Evolutionary conservation across 1,284 basidiomycete genomes (phyloP).

Genomic region (Ustilago nuda): DNA sequence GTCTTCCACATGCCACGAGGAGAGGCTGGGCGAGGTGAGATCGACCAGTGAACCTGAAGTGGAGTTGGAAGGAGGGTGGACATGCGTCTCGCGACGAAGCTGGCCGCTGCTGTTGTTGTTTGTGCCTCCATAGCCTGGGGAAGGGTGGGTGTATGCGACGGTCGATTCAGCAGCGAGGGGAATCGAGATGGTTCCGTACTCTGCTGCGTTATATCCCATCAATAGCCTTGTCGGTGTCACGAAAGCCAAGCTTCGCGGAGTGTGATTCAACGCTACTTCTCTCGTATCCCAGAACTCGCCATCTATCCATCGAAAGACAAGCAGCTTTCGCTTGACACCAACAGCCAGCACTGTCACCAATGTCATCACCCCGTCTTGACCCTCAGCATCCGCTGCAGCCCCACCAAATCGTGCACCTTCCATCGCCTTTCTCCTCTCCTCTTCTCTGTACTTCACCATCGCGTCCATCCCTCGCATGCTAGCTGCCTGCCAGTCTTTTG

Average conservation of each 20-base stretch:
- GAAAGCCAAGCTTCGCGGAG: constrained; percentile 80
- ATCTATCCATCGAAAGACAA: constrained; percentile 85
- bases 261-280: constrained; percentile 84
- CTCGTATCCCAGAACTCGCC: constrained; percentile 81
- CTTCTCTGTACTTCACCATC: constrained; percentile 43
- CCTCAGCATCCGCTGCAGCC: constrained; percentile 33
- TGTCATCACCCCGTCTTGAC: constrained; percentile 49
- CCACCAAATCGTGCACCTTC: constrained; percentile 50
- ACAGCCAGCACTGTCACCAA: constrained; percentile 81
- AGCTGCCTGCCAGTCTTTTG: constrained; percentile 48
- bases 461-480: constrained; percentile 59
- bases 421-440: constrained; percentile 48
- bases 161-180: constrained; percentile 53
- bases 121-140: constrained; percentile 26
- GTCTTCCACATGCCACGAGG: constrained; percentile 50
- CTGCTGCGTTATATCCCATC: constrained; percentile 79
- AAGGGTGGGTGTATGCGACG: constrained; percentile 46
- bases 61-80: constrained; percentile 43
- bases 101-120: constrained; percentile 16
- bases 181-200: constrained; percentile 80
- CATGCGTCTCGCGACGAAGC: constrained; percentile 38
- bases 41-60: constrained; percentile 49
- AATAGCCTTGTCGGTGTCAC: constrained; percentile 76
- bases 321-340: constrained; percentile 85
- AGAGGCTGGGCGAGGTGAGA: constrained; percentile 29